Conservation (phyloP, 148 eudicot species). For the Chenopodium quinoa region DNA sequence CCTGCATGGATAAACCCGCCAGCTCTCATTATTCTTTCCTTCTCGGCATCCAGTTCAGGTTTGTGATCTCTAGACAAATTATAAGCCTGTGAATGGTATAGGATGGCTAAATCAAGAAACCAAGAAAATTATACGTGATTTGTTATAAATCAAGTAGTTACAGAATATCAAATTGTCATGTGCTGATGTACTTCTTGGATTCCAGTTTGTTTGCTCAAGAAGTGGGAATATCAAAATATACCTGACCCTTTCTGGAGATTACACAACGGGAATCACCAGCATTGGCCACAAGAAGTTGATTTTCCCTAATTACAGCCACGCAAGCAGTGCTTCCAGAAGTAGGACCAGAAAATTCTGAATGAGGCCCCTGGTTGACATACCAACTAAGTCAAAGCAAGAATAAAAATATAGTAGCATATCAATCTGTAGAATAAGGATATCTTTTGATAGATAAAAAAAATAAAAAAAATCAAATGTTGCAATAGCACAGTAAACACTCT, state of each 20-base stretch:
- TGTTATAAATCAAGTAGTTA: neutral
- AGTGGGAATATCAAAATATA: constrained; percentile 20
- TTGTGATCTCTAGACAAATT: constrained; percentile 96
- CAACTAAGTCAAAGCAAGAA: constrained; percentile 10
- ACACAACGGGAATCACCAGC: constrained; percentile 99
- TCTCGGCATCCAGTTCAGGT: constrained; percentile 93
- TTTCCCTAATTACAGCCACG: constrained; percentile 72
- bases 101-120: constrained; percentile 5
- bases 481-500: neutral
- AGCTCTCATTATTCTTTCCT: constrained; percentile 83
- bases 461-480: no score
- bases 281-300: constrained; percentile 86
- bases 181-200: neutral
- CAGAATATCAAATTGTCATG: neutral
- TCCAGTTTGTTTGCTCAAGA: neutral
- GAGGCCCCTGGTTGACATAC: constrained; percentile 71
- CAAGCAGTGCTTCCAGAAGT: constrained; percentile 97
- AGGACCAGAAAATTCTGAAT: constrained; percentile 95
- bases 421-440: neutral
- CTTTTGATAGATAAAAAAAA: neutral
- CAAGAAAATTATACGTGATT: neutral
- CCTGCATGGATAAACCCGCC: constrained; percentile 98
- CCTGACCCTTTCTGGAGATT: constrained; percentile 95
- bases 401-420: neutral
- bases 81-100: constrained; percentile 61